Conservation (phyloP, 1,284 basidiomycete genomes). For the Boletus holoroseus region DNA sequence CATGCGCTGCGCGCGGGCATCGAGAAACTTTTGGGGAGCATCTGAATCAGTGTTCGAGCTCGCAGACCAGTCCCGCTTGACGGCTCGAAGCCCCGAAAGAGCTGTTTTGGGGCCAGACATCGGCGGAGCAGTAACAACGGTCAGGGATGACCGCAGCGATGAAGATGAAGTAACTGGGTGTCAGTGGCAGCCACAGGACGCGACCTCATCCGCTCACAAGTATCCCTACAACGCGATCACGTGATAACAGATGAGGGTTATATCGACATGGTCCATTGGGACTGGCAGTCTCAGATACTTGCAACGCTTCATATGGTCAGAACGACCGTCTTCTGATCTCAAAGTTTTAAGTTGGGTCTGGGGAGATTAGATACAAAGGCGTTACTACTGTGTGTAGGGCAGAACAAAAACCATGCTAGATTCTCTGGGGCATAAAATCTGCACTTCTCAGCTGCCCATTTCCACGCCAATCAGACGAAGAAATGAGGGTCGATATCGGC, state of each 20-base stretch:
- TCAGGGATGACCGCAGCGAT: not conserved
- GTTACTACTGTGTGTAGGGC: slow-evolving; percentile 26
- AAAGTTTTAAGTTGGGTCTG: no score
- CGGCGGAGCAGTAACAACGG: not conserved
- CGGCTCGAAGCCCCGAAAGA: slow-evolving; percentile 43
- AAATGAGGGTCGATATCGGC: slow-evolving; percentile 48
- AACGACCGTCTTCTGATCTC: no score
- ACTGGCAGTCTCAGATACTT: no score
- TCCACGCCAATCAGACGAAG: slow-evolving; percentile 46
- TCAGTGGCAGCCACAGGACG: not conserved
- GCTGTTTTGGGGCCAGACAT: slow-evolving; percentile 37
- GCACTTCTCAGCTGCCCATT: slow-evolving; percentile 45
- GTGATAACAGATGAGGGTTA: not conserved
- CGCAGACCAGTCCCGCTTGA: slow-evolving; percentile 45
- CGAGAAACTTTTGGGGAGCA: slow-evolving; percentile 28
- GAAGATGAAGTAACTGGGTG: not conserved
- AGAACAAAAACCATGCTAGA: slow-evolving; percentile 34
- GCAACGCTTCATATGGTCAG: no score
- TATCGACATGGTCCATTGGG: no score
- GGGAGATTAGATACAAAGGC: not conserved
- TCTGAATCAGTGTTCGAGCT: slow-evolving; percentile 34
- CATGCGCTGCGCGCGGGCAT: slow-evolving; percentile 43
- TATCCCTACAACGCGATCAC: slow-evolving; percentile 20
- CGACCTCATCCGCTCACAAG: not conserved
- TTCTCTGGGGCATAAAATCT: slow-evolving; percentile 20